Conservation (phyloP, 1,284 basidiomycete species). For the Athelia psychrophila region DNA sequence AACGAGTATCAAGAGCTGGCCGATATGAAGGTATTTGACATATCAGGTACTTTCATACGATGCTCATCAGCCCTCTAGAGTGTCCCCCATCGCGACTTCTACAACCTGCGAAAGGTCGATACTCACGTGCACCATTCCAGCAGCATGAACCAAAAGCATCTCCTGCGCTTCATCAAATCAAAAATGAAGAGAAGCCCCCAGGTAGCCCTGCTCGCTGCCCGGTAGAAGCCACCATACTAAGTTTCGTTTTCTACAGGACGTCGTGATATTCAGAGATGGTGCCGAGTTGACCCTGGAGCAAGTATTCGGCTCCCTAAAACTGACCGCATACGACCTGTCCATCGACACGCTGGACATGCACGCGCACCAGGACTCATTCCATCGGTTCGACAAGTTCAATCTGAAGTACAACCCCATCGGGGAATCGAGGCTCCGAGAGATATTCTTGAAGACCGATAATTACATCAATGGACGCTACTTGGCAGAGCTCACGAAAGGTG, state of each 20-base stretch:
- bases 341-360: conserved; percentile 99
- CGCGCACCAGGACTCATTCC: conserved; percentile 96
- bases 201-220: conserved; percentile 37
- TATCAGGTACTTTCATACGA: conserved; percentile 2
- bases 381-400: conserved; percentile 97
- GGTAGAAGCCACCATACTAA: background rate
- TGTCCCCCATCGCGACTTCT: conserved; percentile 89
- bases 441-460: conserved; percentile 99
- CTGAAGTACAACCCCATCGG: conserved; percentile 94
- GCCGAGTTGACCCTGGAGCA: conserved; percentile 87
- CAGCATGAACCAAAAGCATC: conserved; percentile 99
- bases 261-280: conserved; percentile 94
- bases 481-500: conserved; percentile 91
- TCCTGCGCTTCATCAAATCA: conserved; percentile 98
- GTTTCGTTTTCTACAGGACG: conserved; percentile 60
- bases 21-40: conserved; percentile 83
- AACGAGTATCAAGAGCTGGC: conserved; percentile 95
- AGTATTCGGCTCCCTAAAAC: conserved; percentile 93
- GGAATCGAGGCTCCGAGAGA: conserved; percentile 92
- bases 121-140: conserved; percentile 99
- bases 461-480: conserved; percentile 89
- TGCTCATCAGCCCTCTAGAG: conserved; percentile 37
- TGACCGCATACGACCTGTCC: conserved; percentile 97
- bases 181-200: conserved; percentile 88
- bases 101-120: conserved; percentile 97